These are phyloP conservation scores for Phanerodontia chrysosporium DNA, from an alignment of 768 basidiomycete genomes.

Conservation along the genomic window DNA sequence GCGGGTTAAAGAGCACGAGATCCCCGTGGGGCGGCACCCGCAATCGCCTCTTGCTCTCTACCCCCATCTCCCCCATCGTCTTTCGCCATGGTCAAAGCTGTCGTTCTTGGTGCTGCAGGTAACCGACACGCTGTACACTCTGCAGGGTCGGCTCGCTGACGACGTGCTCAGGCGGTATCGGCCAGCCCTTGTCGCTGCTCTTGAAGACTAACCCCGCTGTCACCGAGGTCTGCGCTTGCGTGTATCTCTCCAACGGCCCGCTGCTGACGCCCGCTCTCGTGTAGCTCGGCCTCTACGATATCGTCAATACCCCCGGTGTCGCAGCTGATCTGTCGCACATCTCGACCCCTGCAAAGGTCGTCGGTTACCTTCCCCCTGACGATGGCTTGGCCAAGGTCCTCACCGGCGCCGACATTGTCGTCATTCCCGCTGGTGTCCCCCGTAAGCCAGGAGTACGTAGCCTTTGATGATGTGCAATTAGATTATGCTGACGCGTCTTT, in stretches of 20 bases:
- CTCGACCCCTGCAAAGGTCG: slow-evolving; percentile 79
- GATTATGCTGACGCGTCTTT: slow-evolving; percentile 4
- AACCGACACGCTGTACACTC: slow-evolving; percentile 11
- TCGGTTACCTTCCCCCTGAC: slow-evolving; percentile 74
- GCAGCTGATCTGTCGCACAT: slow-evolving; percentile 95
- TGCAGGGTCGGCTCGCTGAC: not conserved
- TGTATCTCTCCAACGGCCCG: not conserved
- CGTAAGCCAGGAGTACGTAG: slow-evolving; percentile 85
- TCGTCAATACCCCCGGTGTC: slow-evolving; percentile 96
- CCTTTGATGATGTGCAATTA: not conserved
- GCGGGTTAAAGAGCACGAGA: not conserved
- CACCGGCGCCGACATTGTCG: slow-evolving; percentile 81
- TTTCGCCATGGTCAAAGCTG: slow-evolving; percentile 65
- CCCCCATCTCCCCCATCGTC: not conserved
- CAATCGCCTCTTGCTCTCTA: slow-evolving; percentile 1
- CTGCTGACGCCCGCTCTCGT: not conserved
- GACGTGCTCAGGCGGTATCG: slow-evolving; percentile 77
- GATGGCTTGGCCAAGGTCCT: slow-evolving; percentile 82
- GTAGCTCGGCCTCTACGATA: slow-evolving; percentile 89
- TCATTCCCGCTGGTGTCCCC: slow-evolving; percentile 96
- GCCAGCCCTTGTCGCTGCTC: slow-evolving; percentile 91
- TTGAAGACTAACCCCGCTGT: slow-evolving; percentile 83
- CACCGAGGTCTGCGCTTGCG: slow-evolving; percentile 51
- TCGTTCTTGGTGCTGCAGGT: slow-evolving; percentile 97
- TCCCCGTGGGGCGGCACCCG: not conserved